phyloP scores from a whole-genome alignment of 148 eudicot species.

The Fagopyrum tataricum region DNA sequence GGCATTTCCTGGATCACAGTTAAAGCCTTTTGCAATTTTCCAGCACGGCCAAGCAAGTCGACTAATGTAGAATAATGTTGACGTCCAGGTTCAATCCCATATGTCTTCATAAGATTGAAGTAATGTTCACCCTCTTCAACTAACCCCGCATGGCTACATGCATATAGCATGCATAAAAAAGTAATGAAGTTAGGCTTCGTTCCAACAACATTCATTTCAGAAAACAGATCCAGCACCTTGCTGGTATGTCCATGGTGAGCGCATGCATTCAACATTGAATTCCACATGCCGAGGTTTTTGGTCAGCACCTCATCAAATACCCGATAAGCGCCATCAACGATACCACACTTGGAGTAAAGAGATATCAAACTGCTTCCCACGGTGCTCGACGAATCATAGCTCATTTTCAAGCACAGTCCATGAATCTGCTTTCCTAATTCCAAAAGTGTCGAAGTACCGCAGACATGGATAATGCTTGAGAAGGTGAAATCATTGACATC shows the following conservation, averaged over 20 bases:
- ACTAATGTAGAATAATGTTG: constrained; percentile 82
- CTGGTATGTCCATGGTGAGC: constrained; percentile 68
- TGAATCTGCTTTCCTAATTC: constrained; percentile 75
- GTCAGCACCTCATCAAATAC: constrained; percentile 44
- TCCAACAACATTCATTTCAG: constrained; percentile 33
- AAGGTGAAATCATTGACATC: constrained; percentile 86
- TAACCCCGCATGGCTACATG: constrained; percentile 83
- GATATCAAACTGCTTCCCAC: constrained; percentile 84
- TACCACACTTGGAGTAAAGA: constrained; percentile 78
- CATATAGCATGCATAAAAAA: constrained; percentile 63
- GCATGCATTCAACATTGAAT: constrained; percentile 77
- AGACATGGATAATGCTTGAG: constrained; percentile 72
- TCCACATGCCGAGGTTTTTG: constrained; percentile 82
- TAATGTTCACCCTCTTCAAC: constrained; percentile 62
- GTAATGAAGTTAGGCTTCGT: constrained; percentile 79
- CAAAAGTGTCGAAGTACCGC: constrained; percentile 59
- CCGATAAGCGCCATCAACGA: constrained; percentile 51
- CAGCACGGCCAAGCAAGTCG: constrained; percentile 78
- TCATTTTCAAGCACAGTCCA: constrained; percentile 53
- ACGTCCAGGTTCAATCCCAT: constrained; percentile 58
- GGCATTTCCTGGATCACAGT: constrained; percentile 59
- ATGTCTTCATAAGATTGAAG: constrained; percentile 52
- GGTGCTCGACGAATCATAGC: constrained; percentile 52
- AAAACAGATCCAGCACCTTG: constrained; percentile 44
- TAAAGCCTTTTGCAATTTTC: constrained; percentile 63